These are phyloP conservation scores for Globisporangium irregulare DNA, from an alignment of 352 stramenopile species.

Conservation along the genomic window DNA sequence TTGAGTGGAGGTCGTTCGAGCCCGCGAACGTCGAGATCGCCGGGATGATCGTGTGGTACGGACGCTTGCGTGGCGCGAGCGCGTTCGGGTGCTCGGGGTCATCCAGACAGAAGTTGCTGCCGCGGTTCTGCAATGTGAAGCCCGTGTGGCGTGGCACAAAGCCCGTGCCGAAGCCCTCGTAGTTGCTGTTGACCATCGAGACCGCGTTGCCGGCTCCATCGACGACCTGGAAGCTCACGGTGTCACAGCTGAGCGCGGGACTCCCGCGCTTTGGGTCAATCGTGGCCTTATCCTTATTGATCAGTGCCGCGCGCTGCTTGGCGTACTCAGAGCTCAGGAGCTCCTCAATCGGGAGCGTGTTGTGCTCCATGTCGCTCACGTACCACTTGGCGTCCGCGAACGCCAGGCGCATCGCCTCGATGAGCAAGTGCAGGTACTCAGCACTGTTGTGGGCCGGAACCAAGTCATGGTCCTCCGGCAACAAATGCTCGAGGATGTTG, in stretches of 20 bases:
- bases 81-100: constrained; percentile 89
- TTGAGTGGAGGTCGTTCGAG: constrained; percentile 90
- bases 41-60: constrained; percentile 99
- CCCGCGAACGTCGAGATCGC: constrained; percentile 88
- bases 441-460: constrained; percentile 47
- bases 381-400: constrained; percentile 91
- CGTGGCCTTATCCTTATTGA: constrained; percentile 39
- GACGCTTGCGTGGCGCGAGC: constrained; percentile 88
- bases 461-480: constrained; percentile 28
- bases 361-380: constrained; percentile 77
- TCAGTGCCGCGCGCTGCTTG: constrained; percentile 40
- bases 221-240: constrained; percentile 96
- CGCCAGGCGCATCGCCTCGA: constrained; percentile 92
- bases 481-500: constrained; percentile 84
- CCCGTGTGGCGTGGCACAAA: constrained; percentile 91
- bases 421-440: constrained; percentile 87
- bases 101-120: constrained; percentile 91
- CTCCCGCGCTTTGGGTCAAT: constrained; percentile 59
- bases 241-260: constrained; percentile 80
- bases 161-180: constrained; percentile 95
- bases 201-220: constrained; percentile 94
- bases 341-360: constrained; percentile 49
- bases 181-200: constrained; percentile 99
- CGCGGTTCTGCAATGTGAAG: constrained; percentile 97
- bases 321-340: constrained; percentile 83